A percentile compares a stretch with the other conserved stretches of the same genome.
phyloP scores from a whole-genome alignment of 2,329 filamentous ascomycete species.

The Fusarium chuoi region DNA sequence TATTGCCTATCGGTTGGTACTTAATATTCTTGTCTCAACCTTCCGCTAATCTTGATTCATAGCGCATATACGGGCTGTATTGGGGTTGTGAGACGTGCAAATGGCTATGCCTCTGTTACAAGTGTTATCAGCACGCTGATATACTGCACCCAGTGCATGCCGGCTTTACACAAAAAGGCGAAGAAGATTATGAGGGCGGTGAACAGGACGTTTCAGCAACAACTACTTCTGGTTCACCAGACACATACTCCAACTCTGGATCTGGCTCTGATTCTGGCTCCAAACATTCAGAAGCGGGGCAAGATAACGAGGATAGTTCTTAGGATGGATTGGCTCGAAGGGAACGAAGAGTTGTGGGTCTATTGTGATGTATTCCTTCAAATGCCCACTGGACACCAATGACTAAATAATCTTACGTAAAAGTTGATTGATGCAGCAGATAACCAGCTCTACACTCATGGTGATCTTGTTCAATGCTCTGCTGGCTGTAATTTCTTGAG shows the following conservation, averaged over 20 bases:
- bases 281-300: accelerated
- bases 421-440: no score
- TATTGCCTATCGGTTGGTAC: neutral
- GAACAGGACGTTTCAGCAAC: neutral
- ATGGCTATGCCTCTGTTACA: neutral
- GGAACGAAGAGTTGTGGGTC: neutral
- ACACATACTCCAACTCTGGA: accelerated
- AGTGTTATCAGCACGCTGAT: neutral
- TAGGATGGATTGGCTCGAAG: neutral
- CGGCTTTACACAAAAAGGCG: neutral
- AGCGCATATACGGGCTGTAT: neutral
- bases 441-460: accelerated
- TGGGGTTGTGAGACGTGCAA: neutral
- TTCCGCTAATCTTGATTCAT: neutral
- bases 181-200: neutral
- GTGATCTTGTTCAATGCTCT: accelerated
- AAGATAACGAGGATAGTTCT: no score
- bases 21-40: accelerated
- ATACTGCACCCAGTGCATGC: neutral
- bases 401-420: neutral
- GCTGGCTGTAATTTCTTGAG: no score
- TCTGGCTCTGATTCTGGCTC: neutral
- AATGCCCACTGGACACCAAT: no score
- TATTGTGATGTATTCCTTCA: neutral
- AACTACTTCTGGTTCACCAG: accelerated